Evolutionary conservation across 2,329 filamentous ascomycete genomes (phyloP), one percentile per base, ranked within the genome.

Genomic region (Aspergillus caelatus): DNA sequence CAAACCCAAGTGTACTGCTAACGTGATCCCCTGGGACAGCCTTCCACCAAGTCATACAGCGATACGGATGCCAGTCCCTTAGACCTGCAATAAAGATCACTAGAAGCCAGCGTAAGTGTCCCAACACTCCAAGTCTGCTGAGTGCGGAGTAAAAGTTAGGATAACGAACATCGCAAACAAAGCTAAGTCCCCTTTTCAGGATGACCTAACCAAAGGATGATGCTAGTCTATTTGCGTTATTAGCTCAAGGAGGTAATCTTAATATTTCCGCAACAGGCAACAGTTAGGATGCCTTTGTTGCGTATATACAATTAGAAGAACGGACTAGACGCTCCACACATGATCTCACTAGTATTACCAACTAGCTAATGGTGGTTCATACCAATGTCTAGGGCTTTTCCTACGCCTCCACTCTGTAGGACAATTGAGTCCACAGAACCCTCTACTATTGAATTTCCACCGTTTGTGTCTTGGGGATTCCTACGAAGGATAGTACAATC

Each of bases 71-170:
- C 36, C 5, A 41, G 8, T 41, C 36, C 36, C 16, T n/a, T 16
- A 19, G 16, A 9, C 6, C 16, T 8, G 16, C 0, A 41, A 19
- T 19, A 9, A 19, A 19, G 6, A 19, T 19, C 36, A 41, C 5
- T 36, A 5, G 14, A 14, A 36, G 34, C 34, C 34, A 41, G 5
- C 6, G 6, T 19, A 41, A 41, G 2, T 41, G 3, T 41, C 36
- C 7, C 8, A 2, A 19, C 12, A 19, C 0, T n/a, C 19, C 7
- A 1, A 3, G 3, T 19, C 16, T 4, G n/a, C 19, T n/a, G 8
- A 9, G 8, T 41, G 6, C 3, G 7, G 16, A n/a, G 39, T 41
- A 41, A 1, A 9, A 1, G 16, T 41, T 41, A 4, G 16, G 9
- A n/a, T n/a, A 41, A 1, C 39, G 2, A 19, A 41, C 16, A n/a